Percentiles rank a stretch among this genome's conserved stretches.
These are phyloP conservation scores for Thyridium curvatum DNA, from an alignment of 2,329 filamentous ascomycete genomes.

Conservation along the genomic window DNA sequence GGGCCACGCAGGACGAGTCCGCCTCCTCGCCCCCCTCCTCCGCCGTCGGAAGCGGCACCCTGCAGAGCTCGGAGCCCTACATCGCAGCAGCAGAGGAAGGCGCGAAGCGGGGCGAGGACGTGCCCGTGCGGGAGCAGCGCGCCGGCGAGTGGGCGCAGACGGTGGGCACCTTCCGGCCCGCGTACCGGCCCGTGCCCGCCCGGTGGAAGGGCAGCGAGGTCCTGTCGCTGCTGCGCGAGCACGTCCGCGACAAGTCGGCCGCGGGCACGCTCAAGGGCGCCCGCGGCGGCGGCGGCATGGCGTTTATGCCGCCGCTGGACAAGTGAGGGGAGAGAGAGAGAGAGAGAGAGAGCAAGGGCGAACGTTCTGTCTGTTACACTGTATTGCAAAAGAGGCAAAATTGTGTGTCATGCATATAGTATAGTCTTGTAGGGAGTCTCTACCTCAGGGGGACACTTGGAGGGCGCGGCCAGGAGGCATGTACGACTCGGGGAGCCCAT, in stretches of 20 bases:
- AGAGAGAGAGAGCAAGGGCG: not conserved
- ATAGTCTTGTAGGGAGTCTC: too few relatives aligned
- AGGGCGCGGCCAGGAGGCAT: too few relatives aligned
- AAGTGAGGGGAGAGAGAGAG: slow-evolving; percentile 4
- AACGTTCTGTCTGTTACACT: too few relatives aligned
- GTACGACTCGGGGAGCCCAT: too few relatives aligned
- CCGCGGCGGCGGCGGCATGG: slow-evolving; percentile 44
- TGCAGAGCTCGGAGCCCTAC: too few relatives aligned
- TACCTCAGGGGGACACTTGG: too few relatives aligned
- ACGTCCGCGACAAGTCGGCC: slow-evolving; percentile 69
- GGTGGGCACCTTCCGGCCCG: slow-evolving; percentile 86
- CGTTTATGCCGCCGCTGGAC: slow-evolving; percentile 47
- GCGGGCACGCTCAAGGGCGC: slow-evolving; percentile 39
- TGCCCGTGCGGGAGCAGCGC: slow-evolving; percentile 16
- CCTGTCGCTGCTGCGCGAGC: slow-evolving; percentile 66
- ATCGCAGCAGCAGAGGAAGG: slow-evolving; percentile 10
- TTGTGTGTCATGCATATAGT: too few relatives aligned
- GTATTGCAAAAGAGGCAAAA: too few relatives aligned
- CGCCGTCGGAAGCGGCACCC: slow-evolving; percentile 20
- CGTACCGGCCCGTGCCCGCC: slow-evolving; percentile 81
- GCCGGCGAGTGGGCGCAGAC: slow-evolving; percentile 95
- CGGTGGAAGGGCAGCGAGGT: slow-evolving; percentile 84
- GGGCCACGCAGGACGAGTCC: slow-evolving; percentile 76
- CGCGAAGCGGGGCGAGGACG: slow-evolving; percentile 10
- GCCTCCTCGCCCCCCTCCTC: slow-evolving; percentile 7